These are phyloP conservation scores for Pythium angustatum DNA, from an alignment of 352 stramenopile species.

Conservation along the genomic window DNA sequence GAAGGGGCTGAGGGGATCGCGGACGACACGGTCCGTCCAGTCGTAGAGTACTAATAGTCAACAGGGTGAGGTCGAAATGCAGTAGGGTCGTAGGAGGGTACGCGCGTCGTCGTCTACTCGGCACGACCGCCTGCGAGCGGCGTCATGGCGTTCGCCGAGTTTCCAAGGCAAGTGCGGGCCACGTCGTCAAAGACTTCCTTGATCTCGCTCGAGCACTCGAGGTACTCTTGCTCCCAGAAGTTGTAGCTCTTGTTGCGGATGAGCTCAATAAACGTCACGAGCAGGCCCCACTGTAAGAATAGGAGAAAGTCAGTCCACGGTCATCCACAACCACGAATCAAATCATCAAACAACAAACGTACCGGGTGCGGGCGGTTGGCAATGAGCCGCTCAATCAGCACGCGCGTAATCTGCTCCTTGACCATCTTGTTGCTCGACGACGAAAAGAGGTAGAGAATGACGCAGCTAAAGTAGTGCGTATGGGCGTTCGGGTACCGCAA, in stretches of 20 bases:
- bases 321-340: not conserved
- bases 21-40: too few species aligned
- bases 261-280: slow-evolving; percentile 99
- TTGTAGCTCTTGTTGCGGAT: slow-evolving; percentile 99
- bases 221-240: slow-evolving; percentile 99
- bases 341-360: slow-evolving; percentile 25
- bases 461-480: slow-evolving; percentile 99
- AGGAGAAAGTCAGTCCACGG: slow-evolving; percentile 11
- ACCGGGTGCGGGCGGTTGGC: slow-evolving; percentile 97
- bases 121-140: slow-evolving; percentile 13
- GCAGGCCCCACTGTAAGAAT: slow-evolving; percentile 86
- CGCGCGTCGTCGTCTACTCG: slow-evolving; percentile 1
- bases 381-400: slow-evolving; percentile 99
- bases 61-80: too few species aligned
- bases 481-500: slow-evolving; percentile 99
- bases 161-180: slow-evolving; percentile 92
- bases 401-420: slow-evolving; percentile 98
- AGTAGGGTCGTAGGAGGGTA: too few species aligned
- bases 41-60: too few species aligned
- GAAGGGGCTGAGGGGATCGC: too few species aligned
- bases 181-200: slow-evolving; percentile 99
- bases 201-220: slow-evolving; percentile 98
- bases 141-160: slow-evolving; percentile 34
- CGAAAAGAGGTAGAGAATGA: slow-evolving; percentile 98
- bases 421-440: slow-evolving; percentile 96